Base-by-base conservation (phyloP, 164 flowering plant species). In the Nelumbo lutea region DNA sequence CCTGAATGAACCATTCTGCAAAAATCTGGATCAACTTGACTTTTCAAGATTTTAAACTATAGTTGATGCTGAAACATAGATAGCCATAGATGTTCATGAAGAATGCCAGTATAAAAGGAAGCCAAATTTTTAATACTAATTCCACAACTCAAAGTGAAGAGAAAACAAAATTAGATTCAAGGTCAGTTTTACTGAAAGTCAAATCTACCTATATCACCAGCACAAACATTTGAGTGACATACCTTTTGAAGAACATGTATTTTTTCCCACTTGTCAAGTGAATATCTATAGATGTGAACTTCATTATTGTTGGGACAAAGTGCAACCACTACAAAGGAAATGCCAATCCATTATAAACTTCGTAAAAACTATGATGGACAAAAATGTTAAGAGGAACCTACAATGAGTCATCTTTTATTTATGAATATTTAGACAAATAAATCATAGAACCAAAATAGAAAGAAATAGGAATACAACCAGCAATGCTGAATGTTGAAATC, bases 171-270 rank as follows among this genome's bases (percentile, higher is more conserved):
- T 27, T 27, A 27, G 47, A 42, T 65, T 41, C 8, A 46, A 59
- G 6, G 63, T 48, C 5, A 59, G 15, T 57, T 45, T 42, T 15
- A 47, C 46, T 48, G 47, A 59, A 13, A 41, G 5, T 44, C 10
- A 14, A 69, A 60, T 3, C 52, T 27, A 27, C 27, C 27, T 27
- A 27, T 27, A 27, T 27, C 10, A 52, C 42, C 39, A 15, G 3
- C 42, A 6, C 6, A 59, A 50, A 38, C n/a, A 10, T 59, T 65
- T 59, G 15, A 45, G 48, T 15, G 44, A 48, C 64, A 42, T 75
- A 94, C 98, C 98, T 94, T 94, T 48, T 87, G 88, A 64, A 94
- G 89, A 73, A 86, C 83, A 78, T 91, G 95, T 51, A 90, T 66
- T 76, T 65, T 86, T 79, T 94, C 97, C 97, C 97, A 94, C 75